Base-by-base conservation (phyloP, 768 basidiomycete genomes). In the Mycena vitilis region DNA sequence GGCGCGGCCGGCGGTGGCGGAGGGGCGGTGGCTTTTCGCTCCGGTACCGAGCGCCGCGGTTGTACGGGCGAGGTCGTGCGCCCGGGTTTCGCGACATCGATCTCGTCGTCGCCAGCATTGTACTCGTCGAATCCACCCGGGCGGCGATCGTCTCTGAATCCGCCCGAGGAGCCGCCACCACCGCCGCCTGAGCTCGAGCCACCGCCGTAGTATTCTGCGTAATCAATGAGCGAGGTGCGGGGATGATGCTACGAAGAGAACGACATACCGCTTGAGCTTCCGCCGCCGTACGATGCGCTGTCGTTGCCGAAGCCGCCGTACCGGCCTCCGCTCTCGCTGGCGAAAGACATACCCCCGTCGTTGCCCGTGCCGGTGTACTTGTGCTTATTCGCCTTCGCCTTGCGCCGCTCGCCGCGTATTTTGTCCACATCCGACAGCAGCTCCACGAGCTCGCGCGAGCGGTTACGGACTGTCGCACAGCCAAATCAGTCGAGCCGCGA, bases 81-180 rank as follows among this genome's bases (percentile, higher is more conserved):
- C 76, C 79, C 73, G 49, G 80, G 76, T 52, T 40, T 69, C 20
- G 66, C 71, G 16, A 77, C 62, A 20, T 78, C 69, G 40, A 82
- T 75, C 69, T 97, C 95, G 68, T 98, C 96, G 66, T 95, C 95
- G 2, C 97, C 97, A 15, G 97, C 98, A 71, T 97, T 94, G 78
- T 99, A 99, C 77, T 98, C 96, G 74, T 99, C 96, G 71, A 89
- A 98, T 30, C 87, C 86, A 63, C 84, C 82, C 18, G 88, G 81
- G 47, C 88, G 79, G 10, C 79, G 78, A 38, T 79, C 82, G 68
- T 95, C 93, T 58, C 87, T 83, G 80, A 92, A 94, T 2, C 85
- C 85, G n/a, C 72, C 58, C 5, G 75, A 74, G 49, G 80, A 78
- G 60, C 83, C 80, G 11, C 30, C 30, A 2, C 87, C 82, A 9